These are phyloP conservation scores for Yamadazyma endophytica DNA, from an alignment of 805 yeast species.

Conservation along the genomic window DNA sequence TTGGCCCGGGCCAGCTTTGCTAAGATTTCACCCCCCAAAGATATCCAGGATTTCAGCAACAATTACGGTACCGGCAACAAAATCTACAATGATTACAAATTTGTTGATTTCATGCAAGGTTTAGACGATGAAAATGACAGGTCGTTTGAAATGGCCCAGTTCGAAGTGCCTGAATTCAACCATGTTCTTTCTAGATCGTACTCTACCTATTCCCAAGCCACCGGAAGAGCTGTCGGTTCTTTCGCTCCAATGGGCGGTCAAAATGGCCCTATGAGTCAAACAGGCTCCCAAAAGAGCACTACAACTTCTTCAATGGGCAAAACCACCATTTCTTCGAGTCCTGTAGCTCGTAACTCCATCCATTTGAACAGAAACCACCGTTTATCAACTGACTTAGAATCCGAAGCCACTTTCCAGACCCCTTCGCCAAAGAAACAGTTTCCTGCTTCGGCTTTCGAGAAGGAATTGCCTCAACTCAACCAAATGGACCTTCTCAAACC, in stretches of 20 bases:
- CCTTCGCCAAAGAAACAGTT: constrained; percentile 6
- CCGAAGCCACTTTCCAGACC: no score
- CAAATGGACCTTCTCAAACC: constrained; percentile 10
- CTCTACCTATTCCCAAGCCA: constrained; percentile 22
- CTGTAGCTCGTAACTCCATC: no score
- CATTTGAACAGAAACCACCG: no score
- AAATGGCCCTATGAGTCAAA: neutral
- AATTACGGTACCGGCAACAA: constrained; percentile 62
- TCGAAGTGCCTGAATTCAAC: constrained; percentile 29
- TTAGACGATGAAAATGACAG: constrained; percentile 22
- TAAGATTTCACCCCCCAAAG: constrained; percentile 58
- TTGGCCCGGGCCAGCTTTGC: constrained; percentile 64
- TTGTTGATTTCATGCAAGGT: constrained; percentile 52
- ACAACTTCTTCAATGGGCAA: no score
- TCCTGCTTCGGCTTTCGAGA: no score
- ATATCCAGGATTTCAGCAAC: constrained; percentile 50
- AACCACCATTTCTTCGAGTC: no score
- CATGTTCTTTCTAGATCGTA: constrained; percentile 23
- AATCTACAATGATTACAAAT: constrained; percentile 56
- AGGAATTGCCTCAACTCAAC: constrained; percentile 6
- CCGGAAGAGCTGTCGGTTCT: neutral
- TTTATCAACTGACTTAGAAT: no score
- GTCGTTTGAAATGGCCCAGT: constrained; percentile 20
- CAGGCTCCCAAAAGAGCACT: no score
- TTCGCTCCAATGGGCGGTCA: neutral